These are phyloP conservation scores for Lablab purpureus DNA, from an alignment of 306 rosid species.

Conservation along the genomic window DNA sequence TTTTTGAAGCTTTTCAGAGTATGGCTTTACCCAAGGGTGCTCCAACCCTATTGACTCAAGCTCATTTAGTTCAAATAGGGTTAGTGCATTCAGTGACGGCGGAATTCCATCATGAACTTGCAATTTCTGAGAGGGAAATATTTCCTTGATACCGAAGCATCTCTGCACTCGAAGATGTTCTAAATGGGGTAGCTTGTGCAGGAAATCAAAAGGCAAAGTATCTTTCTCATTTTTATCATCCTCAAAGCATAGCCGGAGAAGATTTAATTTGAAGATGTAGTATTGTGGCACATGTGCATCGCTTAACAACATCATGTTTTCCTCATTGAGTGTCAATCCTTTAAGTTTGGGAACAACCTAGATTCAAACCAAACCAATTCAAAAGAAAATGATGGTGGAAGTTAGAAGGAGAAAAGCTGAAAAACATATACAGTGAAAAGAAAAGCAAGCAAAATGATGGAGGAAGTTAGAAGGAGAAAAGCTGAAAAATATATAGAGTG, in stretches of 20 bases:
- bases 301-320: not conserved
- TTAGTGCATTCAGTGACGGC: not conserved
- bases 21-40: conserved; percentile 16
- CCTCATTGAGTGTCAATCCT: not conserved
- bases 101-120: not conserved
- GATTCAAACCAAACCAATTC: not conserved
- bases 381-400: too few species aligned
- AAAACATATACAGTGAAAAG: not conserved
- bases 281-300: not conserved
- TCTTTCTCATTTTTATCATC: not conserved
- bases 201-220: not conserved
- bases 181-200: not conserved
- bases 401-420: not conserved
- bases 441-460: not conserved
- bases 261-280: not conserved
- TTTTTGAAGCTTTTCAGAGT: not conserved
- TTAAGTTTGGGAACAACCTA: not conserved
- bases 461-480: not conserved
- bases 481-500: not conserved
- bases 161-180: not conserved
- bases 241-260: not conserved
- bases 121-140: conserved; percentile 1
- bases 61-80: not conserved
- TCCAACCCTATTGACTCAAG: conserved; percentile 5
- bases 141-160: not conserved